phyloP scores from a whole-genome alignment of 2,329 filamentous ascomycete species.

The Parafenestella ontariensis region DNA sequence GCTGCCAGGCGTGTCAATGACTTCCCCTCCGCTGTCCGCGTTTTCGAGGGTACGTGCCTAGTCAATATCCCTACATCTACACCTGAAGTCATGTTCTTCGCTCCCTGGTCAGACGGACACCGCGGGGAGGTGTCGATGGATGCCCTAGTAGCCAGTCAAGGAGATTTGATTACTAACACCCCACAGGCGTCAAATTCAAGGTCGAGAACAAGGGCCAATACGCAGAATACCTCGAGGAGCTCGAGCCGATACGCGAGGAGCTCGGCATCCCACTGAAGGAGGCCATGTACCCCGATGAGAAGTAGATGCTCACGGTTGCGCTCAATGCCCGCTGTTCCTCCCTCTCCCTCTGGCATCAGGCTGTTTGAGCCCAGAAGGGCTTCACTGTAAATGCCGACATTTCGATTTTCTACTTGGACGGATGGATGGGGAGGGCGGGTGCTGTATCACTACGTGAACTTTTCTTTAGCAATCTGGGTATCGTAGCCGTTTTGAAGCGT shows the following conservation, averaged over 20 bases:
- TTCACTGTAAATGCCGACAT: slow-evolving; percentile 31
- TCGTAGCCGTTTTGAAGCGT: slow-evolving; percentile 7
- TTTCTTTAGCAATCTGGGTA: slow-evolving; percentile 24
- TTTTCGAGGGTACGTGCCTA: slow-evolving; percentile 86
- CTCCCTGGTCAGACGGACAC: neutral
- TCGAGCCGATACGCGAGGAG: slow-evolving; percentile 91
- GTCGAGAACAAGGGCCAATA: slow-evolving; percentile 99
- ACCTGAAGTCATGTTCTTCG: neutral
- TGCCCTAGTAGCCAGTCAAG: slow-evolving; percentile 7
- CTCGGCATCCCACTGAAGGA: slow-evolving; percentile 91
- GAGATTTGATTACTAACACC: slow-evolving; percentile 32
- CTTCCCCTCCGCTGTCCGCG: slow-evolving; percentile 95
- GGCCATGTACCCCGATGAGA: slow-evolving; percentile 77
- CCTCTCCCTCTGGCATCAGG: slow-evolving; percentile 17
- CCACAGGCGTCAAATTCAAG: slow-evolving; percentile 93
- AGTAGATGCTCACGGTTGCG: slow-evolving; percentile 30
- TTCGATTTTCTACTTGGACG: slow-evolving; percentile 31
- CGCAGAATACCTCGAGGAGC: slow-evolving; percentile 92
- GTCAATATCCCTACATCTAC: neutral
- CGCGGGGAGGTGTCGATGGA: neutral
- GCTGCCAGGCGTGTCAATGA: slow-evolving; percentile 97
- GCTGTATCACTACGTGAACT: slow-evolving; percentile 39
- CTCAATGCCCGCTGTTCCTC: slow-evolving; percentile 15
- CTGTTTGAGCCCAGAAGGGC: slow-evolving; percentile 19
- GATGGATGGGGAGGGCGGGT: slow-evolving; percentile 22